Base-by-base conservation (phyloP, 371 early-diverging fungal species). In the Syncephalastrum racemosum region DNA sequence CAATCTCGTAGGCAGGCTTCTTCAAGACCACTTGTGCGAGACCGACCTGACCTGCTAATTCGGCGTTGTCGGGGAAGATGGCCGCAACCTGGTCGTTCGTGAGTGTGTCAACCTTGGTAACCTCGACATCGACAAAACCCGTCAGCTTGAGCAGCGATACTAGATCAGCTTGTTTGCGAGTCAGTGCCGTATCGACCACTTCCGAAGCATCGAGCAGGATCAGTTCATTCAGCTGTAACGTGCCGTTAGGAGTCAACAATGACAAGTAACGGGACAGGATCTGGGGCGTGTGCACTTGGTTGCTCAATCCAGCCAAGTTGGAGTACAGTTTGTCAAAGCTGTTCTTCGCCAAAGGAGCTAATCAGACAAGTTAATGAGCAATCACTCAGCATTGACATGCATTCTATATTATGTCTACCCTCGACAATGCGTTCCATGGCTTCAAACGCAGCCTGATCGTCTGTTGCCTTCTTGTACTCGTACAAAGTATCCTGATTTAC, bases 1-100 rank as follows among this genome's bases (percentile, higher is more conserved):
- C 97, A 0, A 94, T 83, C 60, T 92, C 90, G 67, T 94, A 95
- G 1, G 79, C 78, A 13, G 97, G 95, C 68, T 91, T 93, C 65
- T 83, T 81, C 20, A 91, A 94, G 6, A 67, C 64, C 39, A 89
- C 59, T 39, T 61, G 63, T 14, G 65, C 74, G 13, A 73, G 42
- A 36, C 71, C 76, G 53, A 79, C 66, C 59, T 76, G 75, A 41
- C 80, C 80, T 12, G 67, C 63, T 10, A 79, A 56, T 25, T 72
- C 75, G 22, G 76, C 76, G 6, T 75, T 76, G 76, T 76, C 74
- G 14, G 69, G 53, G 15, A 61, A 50, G 57, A 79, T 70, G 18
- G 64, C 55, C 13, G 66, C 68, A 53, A 88, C 67, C 40, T 60
- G 75, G 39, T 77, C 76, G 22, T 81, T 82, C 0, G 69, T 65